A percentile compares a stretch with the other conserved stretches of the same genome.
These are phyloP conservation scores for Ascomycota sp. DNA, from an alignment of 2,329 filamentous ascomycete genomes.

Conservation along the genomic window DNA sequence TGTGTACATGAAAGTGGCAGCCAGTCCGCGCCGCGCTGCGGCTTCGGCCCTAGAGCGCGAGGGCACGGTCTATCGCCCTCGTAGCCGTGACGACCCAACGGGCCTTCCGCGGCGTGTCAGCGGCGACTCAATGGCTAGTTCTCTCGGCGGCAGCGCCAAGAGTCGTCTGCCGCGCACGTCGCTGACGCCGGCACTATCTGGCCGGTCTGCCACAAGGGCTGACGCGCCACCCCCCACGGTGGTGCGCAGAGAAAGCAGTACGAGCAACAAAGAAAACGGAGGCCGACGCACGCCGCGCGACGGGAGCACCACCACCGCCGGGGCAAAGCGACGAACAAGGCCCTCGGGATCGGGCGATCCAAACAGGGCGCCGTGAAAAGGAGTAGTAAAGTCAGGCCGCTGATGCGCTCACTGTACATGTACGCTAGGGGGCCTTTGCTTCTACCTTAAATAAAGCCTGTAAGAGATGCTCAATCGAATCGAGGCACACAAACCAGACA, in stretches of 20 bases:
- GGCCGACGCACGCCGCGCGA: background rate
- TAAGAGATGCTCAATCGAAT: too few relatives aligned
- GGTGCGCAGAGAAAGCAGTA: constrained; percentile 16
- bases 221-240: constrained; percentile 10
- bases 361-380: too few relatives aligned
- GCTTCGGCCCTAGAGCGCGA: constrained; percentile 20
- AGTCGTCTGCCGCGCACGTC: constrained; percentile 20
- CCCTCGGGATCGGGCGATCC: background rate
- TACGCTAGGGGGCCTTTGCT: too few relatives aligned
- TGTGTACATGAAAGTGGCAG: constrained; percentile 32
- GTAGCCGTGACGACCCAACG: constrained; percentile 20
- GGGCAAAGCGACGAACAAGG: constrained; percentile 1
- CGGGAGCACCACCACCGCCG: background rate
- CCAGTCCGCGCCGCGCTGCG: constrained; percentile 20
- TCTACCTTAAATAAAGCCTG: too few relatives aligned
- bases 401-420: too few relatives aligned
- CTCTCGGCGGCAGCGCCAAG: constrained; percentile 7
- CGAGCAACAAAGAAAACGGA: constrained; percentile 19
- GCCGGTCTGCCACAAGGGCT: constrained; percentile 5
- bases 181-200: constrained; percentile 8
- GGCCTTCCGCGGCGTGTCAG: constrained; percentile 22
- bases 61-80: constrained; percentile 18
- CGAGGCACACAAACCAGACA: too few relatives aligned
- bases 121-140: constrained; percentile 13
- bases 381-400: too few relatives aligned